Evolutionary conservation across 257 asterid species (phyloP).

Genomic region (Jacaranda copaia): DNA sequence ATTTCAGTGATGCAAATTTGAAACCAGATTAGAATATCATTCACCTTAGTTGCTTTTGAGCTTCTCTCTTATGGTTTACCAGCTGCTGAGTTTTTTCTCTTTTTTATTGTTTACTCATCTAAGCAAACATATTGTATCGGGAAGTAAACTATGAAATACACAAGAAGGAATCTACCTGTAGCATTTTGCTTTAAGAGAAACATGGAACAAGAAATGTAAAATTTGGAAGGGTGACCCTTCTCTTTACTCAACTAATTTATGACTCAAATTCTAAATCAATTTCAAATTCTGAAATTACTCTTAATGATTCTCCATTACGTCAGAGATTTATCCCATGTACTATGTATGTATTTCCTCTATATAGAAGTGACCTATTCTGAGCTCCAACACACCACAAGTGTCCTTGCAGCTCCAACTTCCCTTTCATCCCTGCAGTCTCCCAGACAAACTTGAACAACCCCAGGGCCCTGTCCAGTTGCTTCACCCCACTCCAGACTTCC

Average conservation of each 20-base stretch:
- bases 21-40: conserved; percentile 4
- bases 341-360: conserved; percentile 68
- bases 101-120: conserved; percentile 18
- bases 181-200: neutral
- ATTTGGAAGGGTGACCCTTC: neutral
- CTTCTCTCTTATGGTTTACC: neutral
- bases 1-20: conserved; percentile 17
- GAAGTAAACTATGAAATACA: neutral
- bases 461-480: conserved; percentile 75
- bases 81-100: conserved; percentile 20
- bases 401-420: conserved; percentile 83
- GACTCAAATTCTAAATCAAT: neutral
- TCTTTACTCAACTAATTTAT: neutral
- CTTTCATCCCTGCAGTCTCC: conserved; percentile 80
- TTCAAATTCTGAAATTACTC: no score
- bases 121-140: conserved; percentile 5
- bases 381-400: conserved; percentile 95
- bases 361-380: conserved; percentile 53
- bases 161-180: neutral
- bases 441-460: conserved; percentile 85
- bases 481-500: conserved; percentile 64
- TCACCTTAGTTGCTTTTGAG: neutral
- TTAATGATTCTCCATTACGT: conserved; percentile 6
- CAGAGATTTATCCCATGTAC: conserved; percentile 63
- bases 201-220: neutral